Evolutionary conservation across 352 stramenopile genomes (phyloP).

Genomic region (Globisporangium barbulae): DNA sequence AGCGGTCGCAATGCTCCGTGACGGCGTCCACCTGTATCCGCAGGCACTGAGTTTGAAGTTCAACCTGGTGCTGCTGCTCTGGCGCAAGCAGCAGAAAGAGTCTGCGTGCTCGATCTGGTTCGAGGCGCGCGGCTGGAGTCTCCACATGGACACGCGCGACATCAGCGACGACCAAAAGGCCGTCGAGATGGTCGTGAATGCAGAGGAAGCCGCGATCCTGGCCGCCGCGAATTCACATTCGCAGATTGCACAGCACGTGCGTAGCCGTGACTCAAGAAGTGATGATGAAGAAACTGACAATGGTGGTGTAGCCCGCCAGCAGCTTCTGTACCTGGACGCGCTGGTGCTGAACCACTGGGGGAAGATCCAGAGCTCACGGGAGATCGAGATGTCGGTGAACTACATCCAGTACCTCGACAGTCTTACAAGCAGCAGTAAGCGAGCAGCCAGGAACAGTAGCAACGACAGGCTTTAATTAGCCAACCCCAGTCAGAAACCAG

Average conservation of each 20-base stretch:
- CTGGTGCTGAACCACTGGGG: constrained; percentile 58
- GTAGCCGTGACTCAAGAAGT: constrained; percentile 10
- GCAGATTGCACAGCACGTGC: constrained; percentile 45
- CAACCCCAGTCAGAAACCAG: background rate
- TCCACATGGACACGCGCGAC: constrained; percentile 28
- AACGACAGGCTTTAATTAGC: constrained; percentile 2
- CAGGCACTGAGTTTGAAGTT: constrained; percentile 45
- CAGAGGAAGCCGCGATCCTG: constrained; percentile 28
- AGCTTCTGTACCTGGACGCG: constrained; percentile 59
- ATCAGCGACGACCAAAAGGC: constrained; percentile 21
- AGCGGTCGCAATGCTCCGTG: constrained; percentile 39
- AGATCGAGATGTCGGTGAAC: constrained; percentile 33
- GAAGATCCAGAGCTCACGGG: constrained; percentile 26
- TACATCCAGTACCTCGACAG: constrained; percentile 54
- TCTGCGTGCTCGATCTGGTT: constrained; percentile 66
- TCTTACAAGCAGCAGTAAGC: constrained; percentile 6
- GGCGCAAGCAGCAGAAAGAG: constrained; percentile 43
- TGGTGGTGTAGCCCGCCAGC: constrained; percentile 32
- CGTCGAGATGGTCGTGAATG: constrained; percentile 14
- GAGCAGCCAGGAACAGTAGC: background rate
- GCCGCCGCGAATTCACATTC: constrained; percentile 5
- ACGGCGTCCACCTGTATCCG: constrained; percentile 43
- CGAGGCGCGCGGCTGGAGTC: constrained; percentile 51
- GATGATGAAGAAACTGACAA: constrained; percentile 11
- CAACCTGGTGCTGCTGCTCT: constrained; percentile 77